phyloP scores from a whole-genome alignment of 2,329 filamentous ascomycete genomes.

The Calycina marina region DNA sequence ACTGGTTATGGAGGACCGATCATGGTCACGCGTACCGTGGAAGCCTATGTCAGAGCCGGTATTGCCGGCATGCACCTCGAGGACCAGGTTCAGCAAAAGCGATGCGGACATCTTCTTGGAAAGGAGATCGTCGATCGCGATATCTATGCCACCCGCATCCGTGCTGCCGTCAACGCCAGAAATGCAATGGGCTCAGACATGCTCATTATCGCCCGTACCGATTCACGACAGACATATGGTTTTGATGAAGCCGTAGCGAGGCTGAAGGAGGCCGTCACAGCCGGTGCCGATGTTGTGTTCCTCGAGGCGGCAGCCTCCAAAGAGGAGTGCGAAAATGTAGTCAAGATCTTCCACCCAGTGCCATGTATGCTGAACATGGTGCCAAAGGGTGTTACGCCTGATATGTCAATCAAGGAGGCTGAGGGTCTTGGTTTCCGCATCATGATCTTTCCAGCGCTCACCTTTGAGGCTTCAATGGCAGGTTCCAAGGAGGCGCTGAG shows the following conservation, averaged over 20 bases:
- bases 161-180: conserved; percentile 37
- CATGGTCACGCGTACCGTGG: conserved; percentile 37
- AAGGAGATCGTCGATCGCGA: conserved; percentile 41
- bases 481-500: too few species aligned
- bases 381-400: too few species aligned
- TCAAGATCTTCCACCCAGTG: too few species aligned
- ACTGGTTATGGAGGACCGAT: conserved; percentile 4
- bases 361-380: too few species aligned
- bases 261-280: conserved; percentile 33
- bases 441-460: too few species aligned
- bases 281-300: conserved; percentile 44
- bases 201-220: conserved; percentile 49
- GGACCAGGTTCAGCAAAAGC: conserved; percentile 47
- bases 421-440: too few species aligned
- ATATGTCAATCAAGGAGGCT: too few species aligned
- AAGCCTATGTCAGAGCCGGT: conserved; percentile 37
- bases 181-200: conserved; percentile 38
- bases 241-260: conserved; percentile 40
- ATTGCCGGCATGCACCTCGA: conserved; percentile 47
- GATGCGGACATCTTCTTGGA: conserved; percentile 48
- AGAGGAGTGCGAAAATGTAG: too few species aligned
- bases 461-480: too few species aligned
- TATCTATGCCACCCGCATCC: conserved; percentile 39
- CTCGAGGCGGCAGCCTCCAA: too few species aligned
- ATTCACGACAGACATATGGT: conserved; percentile 40